Evolutionary conservation across 805 yeast species (phyloP), one percentile per base, ranked within the genome.

Genomic region (Phaffomyces antillensis): DNA sequence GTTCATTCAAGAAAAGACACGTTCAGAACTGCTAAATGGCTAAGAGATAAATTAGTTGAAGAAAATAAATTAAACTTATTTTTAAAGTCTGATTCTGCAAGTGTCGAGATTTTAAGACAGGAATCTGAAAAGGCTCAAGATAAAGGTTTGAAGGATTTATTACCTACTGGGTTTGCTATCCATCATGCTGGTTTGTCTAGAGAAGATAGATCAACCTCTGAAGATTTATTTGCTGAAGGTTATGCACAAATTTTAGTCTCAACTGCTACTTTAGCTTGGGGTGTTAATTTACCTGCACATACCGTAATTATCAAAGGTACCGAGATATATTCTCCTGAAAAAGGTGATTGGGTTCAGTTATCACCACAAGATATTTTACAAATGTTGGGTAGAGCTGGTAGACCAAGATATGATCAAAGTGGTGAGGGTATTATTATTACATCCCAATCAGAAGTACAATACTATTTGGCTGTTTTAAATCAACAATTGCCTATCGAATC

Each of bases 381-480:
- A 65, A 91, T 91, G 98, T 71, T 91, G n/a, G 98, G 98, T 33
- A 79, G 98, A 68, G 98, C 98, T 17, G 98, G 98, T 54, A 76
- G 99, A 64, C 99, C 99, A 0, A 73, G 96, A 43, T 93, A 84
- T 64, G 99, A 91, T 62, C 79, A 80, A 16, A 77, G 80, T 56
- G 99, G 99, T 56, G 96, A 87, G 54, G 99, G 98, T 67, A 80
- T 91, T 4, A 86, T 91, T 30, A 87, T 91, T 40, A 93, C 98
- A 0, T 75, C 90, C 0, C 93, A 86, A 47, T 80, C 81, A 18
- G 95, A 89, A 55, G 73, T 91, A 16, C 91, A 86, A 52, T 90
- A 88, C 59, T 91, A 89, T 58, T 71, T 93, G 55, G 95, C 96
- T 0, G 75, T 91, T n/a, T 68, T 89, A 51, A 90, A 89, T 59